These are phyloP conservation scores for Cyclotella atomus DNA, from an alignment of 108 stramenopile genomes.

Conservation along the genomic window DNA sequence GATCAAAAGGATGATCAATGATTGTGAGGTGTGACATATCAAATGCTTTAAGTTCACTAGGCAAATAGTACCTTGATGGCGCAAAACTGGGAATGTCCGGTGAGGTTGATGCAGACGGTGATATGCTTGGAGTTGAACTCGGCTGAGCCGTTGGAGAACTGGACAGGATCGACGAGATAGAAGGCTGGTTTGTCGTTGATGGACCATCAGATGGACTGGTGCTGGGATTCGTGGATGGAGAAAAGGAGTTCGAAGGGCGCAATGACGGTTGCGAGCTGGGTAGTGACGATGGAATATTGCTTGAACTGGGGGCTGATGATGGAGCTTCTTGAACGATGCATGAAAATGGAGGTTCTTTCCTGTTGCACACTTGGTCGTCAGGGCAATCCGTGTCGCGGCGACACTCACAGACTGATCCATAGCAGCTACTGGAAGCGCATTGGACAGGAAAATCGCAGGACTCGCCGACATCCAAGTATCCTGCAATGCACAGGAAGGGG, in stretches of 20 bases:
- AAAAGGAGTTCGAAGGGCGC: background rate
- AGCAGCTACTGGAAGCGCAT: slow-evolving; percentile 20
- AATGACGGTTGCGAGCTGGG: background rate
- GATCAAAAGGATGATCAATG: too few relatives aligned
- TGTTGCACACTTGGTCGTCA: slow-evolving; percentile 1
- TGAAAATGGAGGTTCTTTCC: slow-evolving; percentile 4
- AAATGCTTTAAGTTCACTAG: too few relatives aligned
- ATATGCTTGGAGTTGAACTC: background rate
- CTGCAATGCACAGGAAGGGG: slow-evolving; percentile 17
- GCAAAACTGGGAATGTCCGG: background rate
- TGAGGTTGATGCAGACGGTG: background rate
- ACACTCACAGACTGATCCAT: slow-evolving; percentile 19
- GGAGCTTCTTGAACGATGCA: background rate
- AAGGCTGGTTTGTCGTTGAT: background rate
- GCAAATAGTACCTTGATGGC: too few relatives aligned
- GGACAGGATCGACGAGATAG: background rate
- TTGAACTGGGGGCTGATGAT: background rate
- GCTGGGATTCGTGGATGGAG: background rate
- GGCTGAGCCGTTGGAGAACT: background rate
- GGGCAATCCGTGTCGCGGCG: slow-evolving; percentile 12
- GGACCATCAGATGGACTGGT: background rate
- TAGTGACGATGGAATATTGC: background rate
- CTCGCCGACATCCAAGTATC: slow-evolving; percentile 10
- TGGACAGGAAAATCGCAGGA: slow-evolving; percentile 1
- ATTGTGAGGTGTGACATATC: too few relatives aligned